Evolutionary conservation across 192 early-diverging fungal species (phyloP).

Genomic region (Thoreauomyces humboldtii): DNA sequence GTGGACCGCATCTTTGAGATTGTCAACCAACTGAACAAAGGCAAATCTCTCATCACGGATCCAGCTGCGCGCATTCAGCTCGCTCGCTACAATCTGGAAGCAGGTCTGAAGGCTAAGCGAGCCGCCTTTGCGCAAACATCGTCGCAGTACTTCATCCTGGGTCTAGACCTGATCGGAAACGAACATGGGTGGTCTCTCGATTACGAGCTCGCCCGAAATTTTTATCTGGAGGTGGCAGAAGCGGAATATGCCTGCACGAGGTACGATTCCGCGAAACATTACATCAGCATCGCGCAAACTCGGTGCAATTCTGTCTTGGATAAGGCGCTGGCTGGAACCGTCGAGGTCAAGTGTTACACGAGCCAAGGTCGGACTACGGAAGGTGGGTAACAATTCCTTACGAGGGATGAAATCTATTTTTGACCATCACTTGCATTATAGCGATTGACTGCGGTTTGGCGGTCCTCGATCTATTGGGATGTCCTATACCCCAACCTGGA

Average conservation of each 20-base stretch:
- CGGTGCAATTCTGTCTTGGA: neutral
- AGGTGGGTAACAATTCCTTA: no score
- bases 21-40: slow-evolving; percentile 35
- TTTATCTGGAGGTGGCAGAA: slow-evolving; percentile 21
- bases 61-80: slow-evolving; percentile 6
- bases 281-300: slow-evolving; percentile 6
- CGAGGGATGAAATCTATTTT: no score
- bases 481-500: slow-evolving; percentile 7
- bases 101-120: slow-evolving; percentile 30
- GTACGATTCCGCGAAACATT: slow-evolving; percentile 10
- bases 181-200: slow-evolving; percentile 22
- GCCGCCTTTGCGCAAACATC: slow-evolving; percentile 26
- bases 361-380: slow-evolving; percentile 17
- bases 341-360: slow-evolving; percentile 33
- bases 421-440: no score
- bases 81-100: slow-evolving; percentile 19
- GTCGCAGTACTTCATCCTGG: slow-evolving; percentile 20
- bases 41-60: slow-evolving; percentile 8
- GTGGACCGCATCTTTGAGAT: slow-evolving; percentile 38
- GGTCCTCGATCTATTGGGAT: slow-evolving; percentile 18
- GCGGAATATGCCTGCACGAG: slow-evolving; percentile 17
- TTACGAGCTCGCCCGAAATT: slow-evolving; percentile 19
- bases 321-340: neutral
- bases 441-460: slow-evolving; percentile 24
- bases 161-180: slow-evolving; percentile 13